These are phyloP conservation scores for Dalbergia cultrata DNA, from an alignment of 306 rosid species.

Conservation along the genomic window DNA sequence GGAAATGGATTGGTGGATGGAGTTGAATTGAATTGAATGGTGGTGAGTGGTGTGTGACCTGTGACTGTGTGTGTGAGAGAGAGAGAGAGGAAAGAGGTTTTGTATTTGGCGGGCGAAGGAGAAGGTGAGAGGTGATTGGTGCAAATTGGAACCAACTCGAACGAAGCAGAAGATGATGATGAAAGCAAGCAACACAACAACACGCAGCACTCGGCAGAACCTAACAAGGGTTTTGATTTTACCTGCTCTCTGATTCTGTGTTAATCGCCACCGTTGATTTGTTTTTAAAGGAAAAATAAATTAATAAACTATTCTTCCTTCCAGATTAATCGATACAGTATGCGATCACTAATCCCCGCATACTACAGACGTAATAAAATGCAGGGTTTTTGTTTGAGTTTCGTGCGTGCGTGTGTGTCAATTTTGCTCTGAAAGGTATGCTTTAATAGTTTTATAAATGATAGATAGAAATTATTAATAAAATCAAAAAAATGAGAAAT, in stretches of 20 bases:
- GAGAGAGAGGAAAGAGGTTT: not conserved
- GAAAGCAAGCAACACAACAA: not conserved
- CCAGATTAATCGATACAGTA: no score
- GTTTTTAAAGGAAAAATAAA: not conserved
- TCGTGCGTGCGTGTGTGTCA: no score
- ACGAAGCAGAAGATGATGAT: not conserved
- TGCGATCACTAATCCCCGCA: no score
- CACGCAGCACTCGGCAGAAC: not conserved
- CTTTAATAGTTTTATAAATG: no score
- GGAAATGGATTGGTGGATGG: conserved; percentile 31
- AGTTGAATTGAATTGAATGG: not conserved
- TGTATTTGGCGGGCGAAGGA: conserved; percentile 36
- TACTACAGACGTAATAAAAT: no score
- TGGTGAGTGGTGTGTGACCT: not conserved
- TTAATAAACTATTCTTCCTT: no score
- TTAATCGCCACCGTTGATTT: not conserved
- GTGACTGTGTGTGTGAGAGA: not conserved
- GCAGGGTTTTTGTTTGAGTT: no score
- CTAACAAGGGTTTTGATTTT: conserved; percentile 4
- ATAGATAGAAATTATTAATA: no score
- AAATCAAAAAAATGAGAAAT: no score
- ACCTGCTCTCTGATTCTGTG: not conserved
- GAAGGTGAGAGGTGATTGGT: conserved; percentile 23
- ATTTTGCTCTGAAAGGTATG: no score
- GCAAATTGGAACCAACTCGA: not conserved